Percentiles rank a stretch among this genome's conserved stretches.
These are phyloP conservation scores for Papiliotrema nemorosa DNA, from an alignment of 1,284 basidiomycete genomes.

Conservation along the genomic window DNA sequence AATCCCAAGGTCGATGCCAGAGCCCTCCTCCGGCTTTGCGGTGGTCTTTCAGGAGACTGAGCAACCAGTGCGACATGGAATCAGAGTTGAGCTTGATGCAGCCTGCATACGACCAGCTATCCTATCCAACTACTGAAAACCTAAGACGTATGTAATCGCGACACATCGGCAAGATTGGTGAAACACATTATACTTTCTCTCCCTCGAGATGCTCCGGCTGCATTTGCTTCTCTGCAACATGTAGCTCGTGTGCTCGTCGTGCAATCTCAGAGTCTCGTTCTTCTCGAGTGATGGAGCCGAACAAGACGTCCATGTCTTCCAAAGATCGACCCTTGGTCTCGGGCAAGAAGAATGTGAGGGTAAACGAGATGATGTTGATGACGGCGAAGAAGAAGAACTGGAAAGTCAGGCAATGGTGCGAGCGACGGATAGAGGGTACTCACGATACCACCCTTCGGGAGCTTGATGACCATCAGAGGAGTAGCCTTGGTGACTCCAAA, in stretches of 20 bases:
- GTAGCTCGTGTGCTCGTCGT: conserved; percentile 4
- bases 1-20: background rate
- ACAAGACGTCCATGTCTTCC: conserved; percentile 68
- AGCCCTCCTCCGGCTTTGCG: background rate
- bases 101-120: background rate
- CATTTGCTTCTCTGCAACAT: background rate
- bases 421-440: background rate
- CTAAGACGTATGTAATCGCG: background rate
- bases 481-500: conserved; percentile 71
- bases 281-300: conserved; percentile 58
- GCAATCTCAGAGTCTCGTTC: conserved; percentile 13
- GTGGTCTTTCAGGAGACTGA: background rate
- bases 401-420: background rate
- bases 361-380: conserved; percentile 40
- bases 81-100: background rate
- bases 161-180: background rate
- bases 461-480: conserved; percentile 58
- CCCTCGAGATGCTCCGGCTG: conserved; percentile 1
- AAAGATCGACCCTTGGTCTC: conserved; percentile 71
- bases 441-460: conserved; percentile 38
- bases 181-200: background rate
- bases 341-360: conserved; percentile 53
- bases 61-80: no score
- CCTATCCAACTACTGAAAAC: background rate
- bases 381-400: conserved; percentile 47